phyloP scores from a whole-genome alignment of 2,329 filamentous ascomycete genomes.

The Aspergillus fructus region DNA sequence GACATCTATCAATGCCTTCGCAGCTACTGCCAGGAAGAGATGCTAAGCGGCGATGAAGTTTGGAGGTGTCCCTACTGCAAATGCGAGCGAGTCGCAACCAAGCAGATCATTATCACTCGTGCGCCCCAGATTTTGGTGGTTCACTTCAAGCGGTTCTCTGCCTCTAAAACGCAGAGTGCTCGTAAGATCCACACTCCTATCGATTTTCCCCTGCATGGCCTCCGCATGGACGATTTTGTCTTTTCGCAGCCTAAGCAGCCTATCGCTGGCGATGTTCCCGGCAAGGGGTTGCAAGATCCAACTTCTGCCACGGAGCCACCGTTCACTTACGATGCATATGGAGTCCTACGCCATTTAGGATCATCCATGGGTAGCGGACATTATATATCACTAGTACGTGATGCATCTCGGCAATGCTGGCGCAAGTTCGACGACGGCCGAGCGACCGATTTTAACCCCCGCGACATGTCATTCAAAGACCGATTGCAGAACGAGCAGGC shows the following conservation, averaged over 20 bases:
- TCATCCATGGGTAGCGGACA: conserved; percentile 69
- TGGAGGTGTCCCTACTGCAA: conserved; percentile 77
- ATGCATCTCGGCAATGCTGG: conserved; percentile 59
- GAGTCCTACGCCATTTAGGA: conserved; percentile 76
- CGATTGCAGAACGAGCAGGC: conserved; percentile 62
- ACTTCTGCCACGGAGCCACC: conserved; percentile 52
- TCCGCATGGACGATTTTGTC: conserved; percentile 63
- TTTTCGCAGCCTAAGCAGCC: conserved; percentile 46
- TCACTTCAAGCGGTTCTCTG: conserved; percentile 70
- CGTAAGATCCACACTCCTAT: conserved; percentile 71
- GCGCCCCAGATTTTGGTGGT: conserved; percentile 78
- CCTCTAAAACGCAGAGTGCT: conserved; percentile 55
- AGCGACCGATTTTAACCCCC: conserved; percentile 58
- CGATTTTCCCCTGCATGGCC: conserved; percentile 71
- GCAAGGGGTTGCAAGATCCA: conserved; percentile 58
- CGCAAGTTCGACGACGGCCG: conserved; percentile 60
- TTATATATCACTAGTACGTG: conserved; percentile 71
- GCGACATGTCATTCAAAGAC: conserved; percentile 47
- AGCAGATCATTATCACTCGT: conserved; percentile 71
- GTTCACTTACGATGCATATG: conserved; percentile 82
- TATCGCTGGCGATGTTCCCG: conserved; percentile 21
- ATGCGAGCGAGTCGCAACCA: conserved; percentile 63
- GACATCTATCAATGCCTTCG: conserved; percentile 68
- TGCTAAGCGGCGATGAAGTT: conserved; percentile 64
- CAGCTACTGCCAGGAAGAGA: conserved; percentile 68